phyloP scores from a whole-genome alignment of 75 land plant species.

The Sequoiadendron giganteum region DNA sequence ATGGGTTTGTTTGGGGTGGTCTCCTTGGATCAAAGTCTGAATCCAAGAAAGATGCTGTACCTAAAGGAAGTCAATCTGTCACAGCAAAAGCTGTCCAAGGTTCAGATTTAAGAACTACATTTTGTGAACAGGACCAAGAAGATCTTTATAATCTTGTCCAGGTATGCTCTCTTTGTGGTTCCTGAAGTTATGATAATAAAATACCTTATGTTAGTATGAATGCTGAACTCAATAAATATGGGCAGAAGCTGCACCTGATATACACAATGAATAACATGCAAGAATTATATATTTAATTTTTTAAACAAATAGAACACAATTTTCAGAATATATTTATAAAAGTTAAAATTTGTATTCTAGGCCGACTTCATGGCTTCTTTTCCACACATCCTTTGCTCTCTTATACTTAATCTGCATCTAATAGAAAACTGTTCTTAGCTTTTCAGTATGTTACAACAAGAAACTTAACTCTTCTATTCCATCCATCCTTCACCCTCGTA shows the following conservation, averaged over 20 bases:
- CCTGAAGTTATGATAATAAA: conserved; percentile 4
- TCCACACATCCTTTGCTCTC: background rate
- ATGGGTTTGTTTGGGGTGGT: conserved; percentile 87
- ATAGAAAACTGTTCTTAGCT: background rate
- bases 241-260: background rate
- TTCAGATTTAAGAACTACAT: conserved; percentile 20
- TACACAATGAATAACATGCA: background rate
- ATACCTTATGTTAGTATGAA: background rate
- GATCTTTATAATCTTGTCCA: conserved; percentile 90
- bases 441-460: too few relatives aligned
- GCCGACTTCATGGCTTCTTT: background rate
- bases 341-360: background rate
- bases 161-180: conserved; percentile 28
- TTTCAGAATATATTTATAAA: background rate
- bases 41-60: conserved; percentile 6
- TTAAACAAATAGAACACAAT: background rate
- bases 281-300: background rate
- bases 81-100: conserved; percentile 1
- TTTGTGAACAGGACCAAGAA: conserved; percentile 91
- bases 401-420: background rate
- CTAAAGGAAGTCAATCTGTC: conserved; percentile 2
- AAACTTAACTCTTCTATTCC: background rate
- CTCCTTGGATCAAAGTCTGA: conserved; percentile 55
- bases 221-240: background rate
- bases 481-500: background rate